Percentiles rank a stretch among this genome's conserved stretches.
Evolutionary conservation across 139 green algal species (phyloP).

Genomic region (Picocystis salinarum): DNA sequence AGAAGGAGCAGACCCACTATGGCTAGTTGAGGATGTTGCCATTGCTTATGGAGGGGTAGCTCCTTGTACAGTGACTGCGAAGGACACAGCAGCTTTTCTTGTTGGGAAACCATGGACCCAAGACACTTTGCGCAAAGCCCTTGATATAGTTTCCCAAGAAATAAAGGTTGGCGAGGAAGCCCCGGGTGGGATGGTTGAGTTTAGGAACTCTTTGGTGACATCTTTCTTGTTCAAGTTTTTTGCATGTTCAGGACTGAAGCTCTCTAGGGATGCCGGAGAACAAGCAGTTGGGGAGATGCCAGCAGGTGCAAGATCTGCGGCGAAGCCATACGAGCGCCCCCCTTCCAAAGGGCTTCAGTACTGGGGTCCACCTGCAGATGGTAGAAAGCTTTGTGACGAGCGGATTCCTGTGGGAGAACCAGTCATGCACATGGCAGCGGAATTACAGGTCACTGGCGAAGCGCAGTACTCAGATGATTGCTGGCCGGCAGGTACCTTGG

Average conservation of each 20-base stretch:
- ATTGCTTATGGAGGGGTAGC: conserved; percentile 78
- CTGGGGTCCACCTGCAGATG: conserved; percentile 22
- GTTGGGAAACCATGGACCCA: conserved; percentile 29
- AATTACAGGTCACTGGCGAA: conserved; percentile 66
- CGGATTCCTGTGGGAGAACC: conserved; percentile 47
- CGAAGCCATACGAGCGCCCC: conserved; percentile 27
- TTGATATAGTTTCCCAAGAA: conserved; percentile 49
- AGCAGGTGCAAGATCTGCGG: conserved; percentile 12
- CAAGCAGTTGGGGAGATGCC: background rate
- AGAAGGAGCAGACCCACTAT: conserved; percentile 8
- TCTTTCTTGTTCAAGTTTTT: conserved; percentile 93
- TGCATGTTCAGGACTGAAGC: conserved; percentile 15
- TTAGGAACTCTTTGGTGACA: conserved; percentile 51
- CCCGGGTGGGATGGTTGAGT: conserved; percentile 79
- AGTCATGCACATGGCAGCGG: conserved; percentile 61
- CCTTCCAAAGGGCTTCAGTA: conserved; percentile 67
- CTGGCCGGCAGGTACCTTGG: conserved; percentile 34
- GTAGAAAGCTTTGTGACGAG: background rate
- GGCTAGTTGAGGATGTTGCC: conserved; percentile 33
- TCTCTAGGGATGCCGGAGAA: conserved; percentile 4
- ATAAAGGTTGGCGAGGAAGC: conserved; percentile 44
- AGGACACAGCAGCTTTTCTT: conserved; percentile 19
- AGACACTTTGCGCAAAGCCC: conserved; percentile 29
- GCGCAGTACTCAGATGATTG: conserved; percentile 83
- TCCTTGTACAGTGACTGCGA: conserved; percentile 42